Evolutionary conservation across 139 green algal genomes (phyloP).

Genomic region (Tetraselmis chui): DNA sequence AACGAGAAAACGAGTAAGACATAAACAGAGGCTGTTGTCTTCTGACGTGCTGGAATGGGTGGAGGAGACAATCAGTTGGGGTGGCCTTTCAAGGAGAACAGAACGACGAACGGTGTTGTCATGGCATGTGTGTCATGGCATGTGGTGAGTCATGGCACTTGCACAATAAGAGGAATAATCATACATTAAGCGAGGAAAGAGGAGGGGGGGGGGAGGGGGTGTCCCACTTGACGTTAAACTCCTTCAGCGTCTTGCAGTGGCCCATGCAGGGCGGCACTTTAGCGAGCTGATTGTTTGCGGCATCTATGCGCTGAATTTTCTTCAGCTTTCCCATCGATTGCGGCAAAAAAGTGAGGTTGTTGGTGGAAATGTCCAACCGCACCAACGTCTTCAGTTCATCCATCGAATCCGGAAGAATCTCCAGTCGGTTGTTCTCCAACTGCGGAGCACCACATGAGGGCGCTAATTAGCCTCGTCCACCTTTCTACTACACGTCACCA

Average conservation of each 20-base stretch:
- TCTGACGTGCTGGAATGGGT: too few relatives aligned
- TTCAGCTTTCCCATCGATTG: constrained; percentile 54
- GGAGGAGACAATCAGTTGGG: too few relatives aligned
- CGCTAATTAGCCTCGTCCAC: too few relatives aligned
- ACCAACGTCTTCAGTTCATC: constrained; percentile 53
- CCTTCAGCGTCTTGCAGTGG: constrained; percentile 63
- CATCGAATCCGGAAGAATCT: constrained; percentile 62
- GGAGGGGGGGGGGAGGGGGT: too few relatives aligned
- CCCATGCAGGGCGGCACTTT: constrained; percentile 66
- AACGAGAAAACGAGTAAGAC: too few relatives aligned
- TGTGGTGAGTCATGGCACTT: too few relatives aligned
- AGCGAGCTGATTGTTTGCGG: constrained; percentile 62
- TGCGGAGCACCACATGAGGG: constrained; percentile 33
- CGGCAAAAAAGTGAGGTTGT: constrained; percentile 65
- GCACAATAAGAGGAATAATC: constrained; percentile 17
- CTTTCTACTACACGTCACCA: too few relatives aligned
- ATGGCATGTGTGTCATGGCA: too few relatives aligned
- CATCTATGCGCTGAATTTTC: constrained; percentile 58
- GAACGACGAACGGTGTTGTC: too few relatives aligned
- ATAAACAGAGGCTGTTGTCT: too few relatives aligned
- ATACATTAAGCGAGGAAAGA: neutral
- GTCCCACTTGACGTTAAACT: constrained; percentile 57
- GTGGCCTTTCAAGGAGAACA: too few relatives aligned
- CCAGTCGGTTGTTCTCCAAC: constrained; percentile 71
- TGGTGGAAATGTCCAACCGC: constrained; percentile 69